Conservation (phyloP, 148 eudicot species). For the Fagopyrum homotropicum region DNA sequence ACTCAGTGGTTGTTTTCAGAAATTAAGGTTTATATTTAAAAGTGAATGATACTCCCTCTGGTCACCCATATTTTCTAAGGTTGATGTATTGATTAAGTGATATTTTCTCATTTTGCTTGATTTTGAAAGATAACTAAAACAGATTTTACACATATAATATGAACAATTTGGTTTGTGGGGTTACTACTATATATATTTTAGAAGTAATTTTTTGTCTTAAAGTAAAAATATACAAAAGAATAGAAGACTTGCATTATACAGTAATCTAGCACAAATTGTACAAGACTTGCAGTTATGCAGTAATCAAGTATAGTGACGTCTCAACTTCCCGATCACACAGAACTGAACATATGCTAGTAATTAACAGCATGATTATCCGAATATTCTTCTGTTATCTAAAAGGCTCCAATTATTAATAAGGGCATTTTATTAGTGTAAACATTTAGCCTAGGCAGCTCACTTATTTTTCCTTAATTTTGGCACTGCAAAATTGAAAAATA, state of each 20-base stretch:
- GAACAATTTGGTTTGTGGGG: no score
- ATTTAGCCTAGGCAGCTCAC: neutral
- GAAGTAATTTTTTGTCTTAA: no score
- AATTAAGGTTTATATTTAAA: no score
- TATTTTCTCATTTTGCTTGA: neutral
- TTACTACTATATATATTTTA: no score
- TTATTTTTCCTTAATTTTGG: neutral
- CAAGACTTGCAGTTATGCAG: neutral
- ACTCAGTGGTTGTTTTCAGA: no score
- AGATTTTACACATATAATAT: neutral
- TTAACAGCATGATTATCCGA: neutral
- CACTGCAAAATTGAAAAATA: no score
- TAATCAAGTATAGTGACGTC: neutral
- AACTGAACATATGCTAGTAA: neutral
- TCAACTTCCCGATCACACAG: neutral
- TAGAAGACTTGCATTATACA: neutral
- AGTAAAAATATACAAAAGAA: no score
- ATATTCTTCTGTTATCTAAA: neutral
- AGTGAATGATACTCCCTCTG: no score
- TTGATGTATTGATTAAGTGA: neutral
- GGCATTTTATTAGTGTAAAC: neutral
- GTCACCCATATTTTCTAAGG: neutral
- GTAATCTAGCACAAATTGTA: neutral
- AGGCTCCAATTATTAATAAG: neutral
- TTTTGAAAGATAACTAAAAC: conserved; percentile 12